Evolutionary conservation across 352 stramenopile species (phyloP).

Genomic region (Phytophthora meadii): DNA sequence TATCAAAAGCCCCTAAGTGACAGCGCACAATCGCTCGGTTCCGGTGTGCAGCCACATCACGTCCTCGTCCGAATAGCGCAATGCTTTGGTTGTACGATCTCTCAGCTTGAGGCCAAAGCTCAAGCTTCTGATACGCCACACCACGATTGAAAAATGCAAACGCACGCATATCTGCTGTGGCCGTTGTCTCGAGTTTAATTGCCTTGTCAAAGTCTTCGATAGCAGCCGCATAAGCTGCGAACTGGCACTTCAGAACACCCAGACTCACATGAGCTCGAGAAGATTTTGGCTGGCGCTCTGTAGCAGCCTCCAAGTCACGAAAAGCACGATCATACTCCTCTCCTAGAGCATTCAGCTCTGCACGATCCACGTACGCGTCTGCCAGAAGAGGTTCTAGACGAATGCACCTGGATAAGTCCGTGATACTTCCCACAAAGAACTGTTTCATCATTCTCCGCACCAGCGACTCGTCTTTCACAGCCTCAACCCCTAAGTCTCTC

Average conservation of each 20-base stretch:
- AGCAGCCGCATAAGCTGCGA: conserved; percentile 61
- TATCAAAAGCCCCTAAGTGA: conserved; percentile 56
- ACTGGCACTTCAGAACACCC: conserved; percentile 85
- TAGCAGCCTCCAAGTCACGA: conserved; percentile 59
- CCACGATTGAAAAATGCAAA: conserved; percentile 68
- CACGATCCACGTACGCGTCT: conserved; percentile 73
- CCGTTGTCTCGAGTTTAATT: conserved; percentile 54
- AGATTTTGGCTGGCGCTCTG: conserved; percentile 57
- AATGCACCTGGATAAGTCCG: conserved; percentile 72
- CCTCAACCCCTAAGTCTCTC: conserved; percentile 40
- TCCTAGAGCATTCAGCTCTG: conserved; percentile 64
- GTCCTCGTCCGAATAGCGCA: conserved; percentile 38
- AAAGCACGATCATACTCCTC: conserved; percentile 75
- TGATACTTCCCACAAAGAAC: conserved; percentile 53
- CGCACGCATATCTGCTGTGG: conserved; percentile 21
- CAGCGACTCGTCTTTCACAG: conserved; percentile 57
- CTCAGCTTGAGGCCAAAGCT: conserved; percentile 71
- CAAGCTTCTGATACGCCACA: conserved; percentile 74
- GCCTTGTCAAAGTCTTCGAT: conserved; percentile 78
- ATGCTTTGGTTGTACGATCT: conserved; percentile 69
- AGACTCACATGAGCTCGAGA: conserved; percentile 64
- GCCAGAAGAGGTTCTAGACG: conserved; percentile 59
- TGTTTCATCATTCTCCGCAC: conserved; percentile 64
- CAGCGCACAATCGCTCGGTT: conserved; percentile 75
- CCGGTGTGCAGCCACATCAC: conserved; percentile 62